phyloP scores from a whole-genome alignment of 2,329 filamentous ascomycete species.

The Plenodomus lindquistii region DNA sequence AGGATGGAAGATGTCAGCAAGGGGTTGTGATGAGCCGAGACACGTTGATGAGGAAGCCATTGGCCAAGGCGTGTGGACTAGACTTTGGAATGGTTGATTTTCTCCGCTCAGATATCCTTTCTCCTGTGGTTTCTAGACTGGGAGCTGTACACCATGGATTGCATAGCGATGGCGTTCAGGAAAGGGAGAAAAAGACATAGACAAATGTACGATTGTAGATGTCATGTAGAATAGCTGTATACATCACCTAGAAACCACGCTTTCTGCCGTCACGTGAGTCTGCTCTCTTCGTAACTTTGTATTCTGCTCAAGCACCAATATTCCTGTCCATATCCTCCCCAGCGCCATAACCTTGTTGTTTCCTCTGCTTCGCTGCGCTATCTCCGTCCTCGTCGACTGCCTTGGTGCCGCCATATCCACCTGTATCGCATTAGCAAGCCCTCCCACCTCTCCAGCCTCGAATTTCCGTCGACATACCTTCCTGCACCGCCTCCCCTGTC shows the following conservation, averaged over 20 bases:
- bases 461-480: slow-evolving; percentile 30
- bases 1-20: slow-evolving; percentile 24
- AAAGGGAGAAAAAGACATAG: not conserved
- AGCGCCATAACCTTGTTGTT: slow-evolving; percentile 58
- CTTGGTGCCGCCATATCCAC: slow-evolving; percentile 48
- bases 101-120: slow-evolving; percentile 29
- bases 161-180: slow-evolving; percentile 30
- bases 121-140: not conserved
- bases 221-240: slow-evolving; percentile 1
- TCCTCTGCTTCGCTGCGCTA: slow-evolving; percentile 48
- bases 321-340: slow-evolving; percentile 49
- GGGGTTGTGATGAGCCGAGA: too few relatives aligned
- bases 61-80: not conserved
- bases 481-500: slow-evolving; percentile 43
- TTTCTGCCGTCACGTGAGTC: not conserved
- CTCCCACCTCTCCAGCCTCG: not conserved
- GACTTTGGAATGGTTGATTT: slow-evolving; percentile 5
- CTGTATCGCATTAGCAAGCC: not conserved
- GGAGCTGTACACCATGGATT: too few relatives aligned
- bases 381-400: slow-evolving; percentile 44
- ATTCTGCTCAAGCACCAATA: slow-evolving; percentile 51
- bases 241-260: too few relatives aligned
- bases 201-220: not conserved
- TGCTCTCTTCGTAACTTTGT: not conserved
- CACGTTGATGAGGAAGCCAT: too few relatives aligned